A percentile compares a stretch with the other conserved stretches of the same genome.
Evolutionary conservation across 2,329 filamentous ascomycete genomes (phyloP).

Genomic region (Sclerotiophoma versabilis): DNA sequence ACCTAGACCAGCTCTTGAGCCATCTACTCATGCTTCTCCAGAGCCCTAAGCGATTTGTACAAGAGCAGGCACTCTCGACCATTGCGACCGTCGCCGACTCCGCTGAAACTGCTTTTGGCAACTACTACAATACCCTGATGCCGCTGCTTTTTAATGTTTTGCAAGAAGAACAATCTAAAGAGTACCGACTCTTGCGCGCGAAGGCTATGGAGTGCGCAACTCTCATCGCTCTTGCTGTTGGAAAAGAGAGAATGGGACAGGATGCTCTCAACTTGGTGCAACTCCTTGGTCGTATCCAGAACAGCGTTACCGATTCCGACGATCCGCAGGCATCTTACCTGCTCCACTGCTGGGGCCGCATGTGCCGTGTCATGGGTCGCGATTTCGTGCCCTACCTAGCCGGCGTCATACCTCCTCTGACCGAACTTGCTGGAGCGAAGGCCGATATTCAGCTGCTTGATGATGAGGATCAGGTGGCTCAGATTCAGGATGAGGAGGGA

Average conservation of each 20-base stretch:
- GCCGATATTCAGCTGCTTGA: slow-evolving; percentile 96
- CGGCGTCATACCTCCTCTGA: slow-evolving; percentile 91
- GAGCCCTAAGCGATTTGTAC: slow-evolving; percentile 93
- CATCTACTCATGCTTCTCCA: slow-evolving; percentile 87
- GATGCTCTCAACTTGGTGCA: slow-evolving; percentile 90
- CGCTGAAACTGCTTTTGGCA: slow-evolving; percentile 90
- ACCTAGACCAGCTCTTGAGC: slow-evolving; percentile 84
- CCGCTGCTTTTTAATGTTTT: slow-evolving; percentile 90
- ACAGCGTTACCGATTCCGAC: slow-evolving; percentile 80
- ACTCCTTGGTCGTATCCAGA: slow-evolving; percentile 85
- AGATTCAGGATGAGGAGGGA: slow-evolving; percentile 91
- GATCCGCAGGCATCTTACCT: slow-evolving; percentile 97
- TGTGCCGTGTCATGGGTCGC: slow-evolving; percentile 90
- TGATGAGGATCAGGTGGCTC: slow-evolving; percentile 91
- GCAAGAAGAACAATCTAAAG: slow-evolving; percentile 88
- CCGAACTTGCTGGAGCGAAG: slow-evolving; percentile 91
- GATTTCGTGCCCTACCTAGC: slow-evolving; percentile 94
- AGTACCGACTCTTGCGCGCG: slow-evolving; percentile 86
- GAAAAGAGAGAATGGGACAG: slow-evolving; percentile 86
- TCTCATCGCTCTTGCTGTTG: slow-evolving; percentile 91
- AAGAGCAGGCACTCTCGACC: slow-evolving; percentile 96
- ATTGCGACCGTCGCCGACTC: slow-evolving; percentile 99
- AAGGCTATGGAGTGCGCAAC: slow-evolving; percentile 99
- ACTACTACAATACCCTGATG: slow-evolving; percentile 97
- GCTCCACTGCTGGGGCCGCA: slow-evolving; percentile 98